Base-by-base conservation (phyloP, 306 rosid species). In the Begonia peltatifolia region DNA sequence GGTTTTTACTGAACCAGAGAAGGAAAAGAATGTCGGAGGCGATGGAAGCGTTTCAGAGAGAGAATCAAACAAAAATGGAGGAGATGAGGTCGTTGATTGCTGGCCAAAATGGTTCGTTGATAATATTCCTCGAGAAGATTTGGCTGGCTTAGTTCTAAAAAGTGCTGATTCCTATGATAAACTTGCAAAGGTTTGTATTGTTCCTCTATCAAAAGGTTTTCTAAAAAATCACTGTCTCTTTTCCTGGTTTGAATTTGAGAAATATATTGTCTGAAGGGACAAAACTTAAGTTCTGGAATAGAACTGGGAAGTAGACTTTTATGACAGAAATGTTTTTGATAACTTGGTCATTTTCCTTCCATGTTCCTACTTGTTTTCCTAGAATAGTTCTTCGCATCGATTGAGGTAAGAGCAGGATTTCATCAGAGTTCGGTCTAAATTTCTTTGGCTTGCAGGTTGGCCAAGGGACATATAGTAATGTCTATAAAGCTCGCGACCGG, bases 71-170 rank as follows among this genome's bases (percentile, higher is more conserved):
- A 68, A 64, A 51, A 82, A 57, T 66, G 83, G 72, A 53, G 77
- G 65, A 23, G 70, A 68, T 56, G 90, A 74, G 43, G 36, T 42
- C 53, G 76, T 65, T 43, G 64, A 52, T 13, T 84, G 77, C 30
- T 85, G 87, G 92, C 88, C 94, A 6, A 73, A 74, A 50, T 85
- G 95, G 95, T 67, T 85, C 12, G 74, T 74, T 59, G 81, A 85
- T 42, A 85, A 82, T 57, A 62, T 85, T 46, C 41, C 79, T 20
- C 11, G 0, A 51, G 59, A 66, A 2, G 72, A 60, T 65, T 75
- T 85, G 79, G 53, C 44, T 9, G 71, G 63, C 25, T 65, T 85
- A 58, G 73, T 70, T 47, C 79, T 82, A 9, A 79, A 55, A 58
- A 71, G 79, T 42, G 95, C 84, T 8, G 83, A 85, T 67, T 84